Base-by-base conservation (phyloP, 2,329 filamentous ascomycete species). In the Tolypocladium pustulatum region DNA sequence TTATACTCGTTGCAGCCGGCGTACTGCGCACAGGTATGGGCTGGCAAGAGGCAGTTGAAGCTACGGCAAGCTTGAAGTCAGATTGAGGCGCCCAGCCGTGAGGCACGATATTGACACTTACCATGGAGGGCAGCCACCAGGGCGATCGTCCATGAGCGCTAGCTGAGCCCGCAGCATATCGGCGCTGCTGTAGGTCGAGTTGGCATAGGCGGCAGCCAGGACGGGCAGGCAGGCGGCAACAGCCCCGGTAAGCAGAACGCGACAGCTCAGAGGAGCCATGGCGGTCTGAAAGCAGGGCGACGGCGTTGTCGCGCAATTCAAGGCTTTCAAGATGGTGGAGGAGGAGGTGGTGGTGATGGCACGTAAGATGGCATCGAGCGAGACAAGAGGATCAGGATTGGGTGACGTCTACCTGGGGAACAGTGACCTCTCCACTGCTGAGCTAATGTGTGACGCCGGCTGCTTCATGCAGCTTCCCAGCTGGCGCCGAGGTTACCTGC, bases 31-130 rank as follows among this genome's bases (percentile, higher is more conserved):
- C 94, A 99, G 62, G 85, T 86, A 72, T 96, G 95, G 62, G 90
- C 90, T 34, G 94, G 92, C 20, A 99, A 83, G 60, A 97, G 89
- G 77, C 94, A 99, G 82, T 99, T 97, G 81, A 99, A 99, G 78
- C 94, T 93, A 64, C 25, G 20, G n/a, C 13, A 17, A 72, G 59
- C 67, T 15, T 13, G 41, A 38, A n/a, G 52, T 65, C 27, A 65
- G 63, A 46, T 37, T 4, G 51, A n/a, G 30, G 30, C 38, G 36
- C 57, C 76, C 78, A 68, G 59, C 63, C 38, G 6, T 4, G 55
- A 65, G 58, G 61, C 51, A 63, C 41, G 61, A 52, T 20, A 0
- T n/a, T 1, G 22, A 62, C 57, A 51, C 76, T 65, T 73, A 88
- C 85, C 86, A 94, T 68, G 90, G 90, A 57, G 90, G 90, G 70